phyloP scores from a whole-genome alignment of 495 filamentous ascomycete species.

The Podospora bellae-mahoneyi region DNA sequence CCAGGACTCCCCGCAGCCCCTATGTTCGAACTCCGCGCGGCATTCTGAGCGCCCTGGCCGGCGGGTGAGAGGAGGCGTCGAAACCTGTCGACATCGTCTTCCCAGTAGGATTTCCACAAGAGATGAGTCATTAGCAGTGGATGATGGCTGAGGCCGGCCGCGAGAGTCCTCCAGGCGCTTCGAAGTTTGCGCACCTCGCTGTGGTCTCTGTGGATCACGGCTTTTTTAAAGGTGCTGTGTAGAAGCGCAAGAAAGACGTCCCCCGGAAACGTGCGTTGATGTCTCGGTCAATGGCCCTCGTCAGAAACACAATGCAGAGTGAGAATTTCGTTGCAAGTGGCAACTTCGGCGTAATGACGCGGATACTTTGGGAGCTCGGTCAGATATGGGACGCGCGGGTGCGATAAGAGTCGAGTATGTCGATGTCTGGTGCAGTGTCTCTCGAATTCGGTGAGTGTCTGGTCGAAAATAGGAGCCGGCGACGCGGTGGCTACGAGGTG shows the following conservation, averaged over 20 bases:
- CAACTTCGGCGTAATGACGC: constrained; percentile 20
- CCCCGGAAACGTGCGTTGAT: constrained; percentile 15
- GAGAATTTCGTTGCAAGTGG: constrained; percentile 18
- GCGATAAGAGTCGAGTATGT: background rate
- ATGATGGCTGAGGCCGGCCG: constrained; percentile 27
- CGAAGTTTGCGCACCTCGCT: constrained; percentile 66
- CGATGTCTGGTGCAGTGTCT: background rate
- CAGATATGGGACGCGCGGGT: background rate
- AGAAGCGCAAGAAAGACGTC: constrained; percentile 37
- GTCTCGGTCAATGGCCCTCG: background rate
- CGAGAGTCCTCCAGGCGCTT: constrained; percentile 48
- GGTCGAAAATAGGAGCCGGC: background rate
- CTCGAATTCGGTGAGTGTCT: background rate
- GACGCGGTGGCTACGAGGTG: background rate
- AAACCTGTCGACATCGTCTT: constrained; percentile 93
- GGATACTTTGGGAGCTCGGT: constrained; percentile 12
- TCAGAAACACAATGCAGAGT: constrained; percentile 9
- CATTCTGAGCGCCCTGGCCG: constrained; percentile 48
- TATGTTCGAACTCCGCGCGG: constrained; percentile 39
- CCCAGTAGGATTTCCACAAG: constrained; percentile 92
- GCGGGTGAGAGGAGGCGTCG: constrained; percentile 72
- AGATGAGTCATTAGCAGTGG: constrained; percentile 80
- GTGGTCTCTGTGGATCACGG: constrained; percentile 75
- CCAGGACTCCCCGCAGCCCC: constrained; percentile 24
- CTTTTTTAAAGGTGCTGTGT: constrained; percentile 70